A percentile compares a stretch with the other conserved stretches of the same genome.
phyloP scores from a whole-genome alignment of 192 early-diverging fungal genomes.

The Gamsiella multidivaricata region DNA sequence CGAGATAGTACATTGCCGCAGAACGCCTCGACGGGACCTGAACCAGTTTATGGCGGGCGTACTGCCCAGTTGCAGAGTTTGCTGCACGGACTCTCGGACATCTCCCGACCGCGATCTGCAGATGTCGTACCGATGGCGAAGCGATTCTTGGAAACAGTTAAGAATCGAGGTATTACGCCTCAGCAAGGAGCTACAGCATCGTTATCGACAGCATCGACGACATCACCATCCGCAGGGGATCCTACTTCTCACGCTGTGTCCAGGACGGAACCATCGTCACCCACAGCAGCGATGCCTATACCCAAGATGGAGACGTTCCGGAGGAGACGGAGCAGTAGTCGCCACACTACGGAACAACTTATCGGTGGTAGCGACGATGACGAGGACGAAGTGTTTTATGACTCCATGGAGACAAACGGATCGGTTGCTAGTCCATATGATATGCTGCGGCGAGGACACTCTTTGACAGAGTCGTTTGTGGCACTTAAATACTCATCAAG shows the following conservation, averaged over 20 bases:
- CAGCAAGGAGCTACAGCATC: background rate
- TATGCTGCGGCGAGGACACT: constrained; percentile 25
- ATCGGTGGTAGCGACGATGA: constrained; percentile 18
- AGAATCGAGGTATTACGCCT: constrained; percentile 8
- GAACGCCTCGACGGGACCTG: background rate
- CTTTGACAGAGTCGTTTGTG: constrained; percentile 64
- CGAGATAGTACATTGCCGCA: background rate
- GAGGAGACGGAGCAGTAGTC: constrained; percentile 3
- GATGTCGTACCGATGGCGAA: constrained; percentile 49
- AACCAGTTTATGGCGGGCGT: constrained; percentile 12
- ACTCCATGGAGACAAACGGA: constrained; percentile 30
- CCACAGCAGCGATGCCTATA: constrained; percentile 34
- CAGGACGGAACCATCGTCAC: constrained; percentile 21
- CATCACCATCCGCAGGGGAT: background rate
- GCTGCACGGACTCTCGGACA: constrained; percentile 43
- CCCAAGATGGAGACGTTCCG: constrained; percentile 10
- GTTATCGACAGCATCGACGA: background rate
- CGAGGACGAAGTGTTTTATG: constrained; percentile 46
- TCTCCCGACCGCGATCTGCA: constrained; percentile 39
- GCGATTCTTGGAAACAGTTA: constrained; percentile 37
- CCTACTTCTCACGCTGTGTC: background rate
- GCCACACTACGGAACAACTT: background rate
- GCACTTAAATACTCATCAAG: constrained; percentile 62
- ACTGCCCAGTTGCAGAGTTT: constrained; percentile 29
- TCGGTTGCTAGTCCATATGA: constrained; percentile 41